Base-by-base conservation (phyloP, 805 yeast species). In the Novakomyces olei region DNA sequence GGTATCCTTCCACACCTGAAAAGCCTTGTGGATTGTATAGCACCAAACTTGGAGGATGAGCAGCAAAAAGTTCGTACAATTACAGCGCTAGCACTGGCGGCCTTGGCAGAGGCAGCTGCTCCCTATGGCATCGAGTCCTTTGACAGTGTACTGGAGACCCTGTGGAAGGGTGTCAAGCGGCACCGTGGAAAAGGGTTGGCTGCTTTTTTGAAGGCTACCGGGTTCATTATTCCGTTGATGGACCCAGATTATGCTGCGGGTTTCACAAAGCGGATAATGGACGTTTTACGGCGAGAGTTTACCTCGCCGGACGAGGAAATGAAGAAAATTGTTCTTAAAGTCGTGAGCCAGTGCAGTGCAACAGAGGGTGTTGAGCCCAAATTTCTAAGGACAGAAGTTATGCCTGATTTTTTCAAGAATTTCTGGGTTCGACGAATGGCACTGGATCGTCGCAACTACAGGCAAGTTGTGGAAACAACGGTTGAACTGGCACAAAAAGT, bases 61-160 rank as follows among this genome's bases (percentile, higher is more conserved):
- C 72, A 73, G 36, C 46, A 67, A 8, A 69, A 65, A 28, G 75
- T 81, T 0, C 57, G 91, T 35, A 64, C 67, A 2, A 61, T 70
- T 8, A 61, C 92, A 0, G 92, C 92, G 0, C 55, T 61, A 23
- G 71, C 93, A 0, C 45, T 83, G 2, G 57, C 83, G 1, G 64
- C 72, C 1, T 50, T 85, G 22, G 95, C 95, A 0, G 83, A 77
- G 32, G 71, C 78, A 5, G 67, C 80, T 3, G 60, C 67, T 15
- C 96, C 96, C 0, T 79, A 75, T 51, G 98, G 96, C 29, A 74
- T 78, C 35, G 94, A 79, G 43, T 69, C 85, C 0, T 83, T 85
- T 48, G 91, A 81, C 43, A 52, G 54, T 0, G 60, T 72, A 0
- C 46, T 85, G 23, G 85, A 77, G 35, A 76, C 80, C 0, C 53